Percentiles rank a stretch among this genome's conserved stretches.
These are phyloP conservation scores for Talaromyces sp. DNA, from an alignment of 2,329 filamentous ascomycete genomes.

Conservation along the genomic window DNA sequence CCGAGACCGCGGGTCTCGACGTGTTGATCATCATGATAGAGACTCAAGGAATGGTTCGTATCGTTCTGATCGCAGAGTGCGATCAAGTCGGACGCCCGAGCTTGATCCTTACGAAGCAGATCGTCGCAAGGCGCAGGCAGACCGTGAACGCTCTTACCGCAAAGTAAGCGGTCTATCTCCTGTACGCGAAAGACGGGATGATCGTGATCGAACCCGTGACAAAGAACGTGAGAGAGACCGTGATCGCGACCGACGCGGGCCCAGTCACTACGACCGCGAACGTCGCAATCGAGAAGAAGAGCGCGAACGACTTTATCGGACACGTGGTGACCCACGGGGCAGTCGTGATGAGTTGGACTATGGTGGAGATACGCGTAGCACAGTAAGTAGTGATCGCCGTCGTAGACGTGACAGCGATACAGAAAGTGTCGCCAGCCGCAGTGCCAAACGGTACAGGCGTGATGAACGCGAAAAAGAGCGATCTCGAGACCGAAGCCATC, in stretches of 20 bases:
- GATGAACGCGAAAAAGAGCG: constrained; percentile 37
- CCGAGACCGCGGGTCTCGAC: constrained; percentile 51
- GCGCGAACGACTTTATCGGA: constrained; percentile 77
- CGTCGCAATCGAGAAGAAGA: constrained; percentile 84
- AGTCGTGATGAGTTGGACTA: constrained; percentile 87
- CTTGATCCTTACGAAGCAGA: constrained; percentile 93
- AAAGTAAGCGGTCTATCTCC: constrained; percentile 64
- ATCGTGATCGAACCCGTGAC: constrained; percentile 36
- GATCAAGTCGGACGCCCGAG: constrained; percentile 83
- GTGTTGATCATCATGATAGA: constrained; percentile 24
- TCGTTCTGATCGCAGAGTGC: constrained; percentile 31
- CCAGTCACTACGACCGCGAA: constrained; percentile 67
- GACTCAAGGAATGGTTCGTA: constrained; percentile 14
- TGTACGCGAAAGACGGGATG: constrained; percentile 33
- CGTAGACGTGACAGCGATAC: constrained; percentile 74
- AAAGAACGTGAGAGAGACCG: constrained; percentile 37
- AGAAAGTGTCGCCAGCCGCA: constrained; percentile 54
- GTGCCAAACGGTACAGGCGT: constrained; percentile 54
- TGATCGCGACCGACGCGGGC: constrained; percentile 26
- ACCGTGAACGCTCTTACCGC: constrained; percentile 88
- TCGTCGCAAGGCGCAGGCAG: constrained; percentile 84
- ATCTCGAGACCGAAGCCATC: constrained; percentile 28
- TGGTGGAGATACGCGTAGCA: constrained; percentile 61
- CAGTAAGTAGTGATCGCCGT: constrained; percentile 62
- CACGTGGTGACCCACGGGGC: constrained; percentile 72